A percentile compares a stretch with the other conserved stretches of the same genome.
phyloP scores from a whole-genome alignment of 495 filamentous ascomycete species.

The Aspergillus homomorphus region DNA sequence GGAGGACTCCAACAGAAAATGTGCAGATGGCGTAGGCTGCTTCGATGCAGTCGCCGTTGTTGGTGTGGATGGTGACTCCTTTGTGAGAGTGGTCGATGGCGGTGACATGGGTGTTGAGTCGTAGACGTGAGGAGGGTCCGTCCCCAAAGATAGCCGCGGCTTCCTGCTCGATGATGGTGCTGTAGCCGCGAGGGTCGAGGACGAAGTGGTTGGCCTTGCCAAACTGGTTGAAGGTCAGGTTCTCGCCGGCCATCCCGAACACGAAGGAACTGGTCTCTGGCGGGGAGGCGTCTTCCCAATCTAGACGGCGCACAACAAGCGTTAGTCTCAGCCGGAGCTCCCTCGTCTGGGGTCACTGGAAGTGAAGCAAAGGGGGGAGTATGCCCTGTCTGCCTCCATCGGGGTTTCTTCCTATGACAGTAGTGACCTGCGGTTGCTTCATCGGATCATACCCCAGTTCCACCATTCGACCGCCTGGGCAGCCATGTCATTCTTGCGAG shows the following conservation, averaged over 20 bases:
- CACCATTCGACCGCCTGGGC: slow-evolving; percentile 65
- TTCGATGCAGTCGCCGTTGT: slow-evolving; percentile 56
- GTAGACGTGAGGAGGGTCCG: slow-evolving; percentile 40
- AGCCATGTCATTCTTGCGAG: slow-evolving; percentile 52
- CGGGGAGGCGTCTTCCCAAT: slow-evolving; percentile 54
- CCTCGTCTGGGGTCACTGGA: background rate
- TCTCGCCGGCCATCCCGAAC: slow-evolving; percentile 43
- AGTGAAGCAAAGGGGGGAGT: background rate
- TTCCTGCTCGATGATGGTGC: slow-evolving; percentile 56
- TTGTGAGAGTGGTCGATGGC: slow-evolving; percentile 52
- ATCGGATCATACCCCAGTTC: slow-evolving; percentile 41
- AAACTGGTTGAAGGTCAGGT: slow-evolving; percentile 48
- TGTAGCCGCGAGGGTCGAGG: slow-evolving; percentile 66
- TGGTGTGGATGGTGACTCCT: slow-evolving; percentile 55
- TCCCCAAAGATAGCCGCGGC: slow-evolving; percentile 58
- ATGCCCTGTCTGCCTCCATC: background rate
- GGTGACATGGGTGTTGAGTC: slow-evolving; percentile 58
- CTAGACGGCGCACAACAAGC: slow-evolving; percentile 20
- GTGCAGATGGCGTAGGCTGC: slow-evolving; percentile 59
- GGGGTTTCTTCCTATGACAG: background rate
- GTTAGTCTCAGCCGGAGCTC: background rate
- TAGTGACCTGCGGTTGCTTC: background rate
- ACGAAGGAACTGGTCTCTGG: slow-evolving; percentile 48
- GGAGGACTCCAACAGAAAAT: slow-evolving; percentile 67
- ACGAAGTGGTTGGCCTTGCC: slow-evolving; percentile 65